Percentiles rank a stretch among this genome's conserved stretches.
These are phyloP conservation scores for Potentilla sterilis DNA, from an alignment of 306 rosid species.

Conservation along the genomic window DNA sequence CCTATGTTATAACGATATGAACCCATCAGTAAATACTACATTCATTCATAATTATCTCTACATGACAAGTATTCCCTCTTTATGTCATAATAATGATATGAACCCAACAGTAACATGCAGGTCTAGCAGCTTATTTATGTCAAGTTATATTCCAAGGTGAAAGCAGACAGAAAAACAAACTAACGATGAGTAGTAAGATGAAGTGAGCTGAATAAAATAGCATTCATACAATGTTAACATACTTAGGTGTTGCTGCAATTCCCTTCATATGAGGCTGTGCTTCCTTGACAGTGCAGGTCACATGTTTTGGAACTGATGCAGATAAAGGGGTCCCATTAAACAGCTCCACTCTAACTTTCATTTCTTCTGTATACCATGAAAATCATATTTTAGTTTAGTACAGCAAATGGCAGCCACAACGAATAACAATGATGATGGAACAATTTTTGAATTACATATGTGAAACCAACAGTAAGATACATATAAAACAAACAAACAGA, in stretches of 20 bases:
- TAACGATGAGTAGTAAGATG: background rate
- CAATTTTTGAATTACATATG: background rate
- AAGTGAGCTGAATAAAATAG: background rate
- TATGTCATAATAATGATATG: background rate
- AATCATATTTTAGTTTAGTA: conserved; percentile 16
- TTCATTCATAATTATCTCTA: background rate
- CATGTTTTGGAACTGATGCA: conserved; percentile 84
- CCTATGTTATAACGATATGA: no score
- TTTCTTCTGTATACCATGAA: conserved; percentile 56
- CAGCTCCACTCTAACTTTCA: conserved; percentile 79
- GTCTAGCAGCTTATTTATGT: conserved; percentile 16
- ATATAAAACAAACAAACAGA: no score
- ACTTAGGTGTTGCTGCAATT: conserved; percentile 75
- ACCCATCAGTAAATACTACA: no score
- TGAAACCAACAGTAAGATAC: background rate
- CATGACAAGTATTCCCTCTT: background rate
- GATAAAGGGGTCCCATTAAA: conserved; percentile 78
- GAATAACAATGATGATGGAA: background rate
- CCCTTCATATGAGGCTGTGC: conserved; percentile 48
- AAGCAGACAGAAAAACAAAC: conserved; percentile 20
- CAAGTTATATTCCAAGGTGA: conserved; percentile 5
- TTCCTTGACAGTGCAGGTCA: conserved; percentile 79
- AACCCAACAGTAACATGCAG: background rate
- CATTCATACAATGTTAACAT: conserved; percentile 15
- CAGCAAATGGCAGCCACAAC: conserved; percentile 14